Base-by-base conservation (phyloP, 176 grass and related monocot species). In the Olyra latifolia region DNA sequence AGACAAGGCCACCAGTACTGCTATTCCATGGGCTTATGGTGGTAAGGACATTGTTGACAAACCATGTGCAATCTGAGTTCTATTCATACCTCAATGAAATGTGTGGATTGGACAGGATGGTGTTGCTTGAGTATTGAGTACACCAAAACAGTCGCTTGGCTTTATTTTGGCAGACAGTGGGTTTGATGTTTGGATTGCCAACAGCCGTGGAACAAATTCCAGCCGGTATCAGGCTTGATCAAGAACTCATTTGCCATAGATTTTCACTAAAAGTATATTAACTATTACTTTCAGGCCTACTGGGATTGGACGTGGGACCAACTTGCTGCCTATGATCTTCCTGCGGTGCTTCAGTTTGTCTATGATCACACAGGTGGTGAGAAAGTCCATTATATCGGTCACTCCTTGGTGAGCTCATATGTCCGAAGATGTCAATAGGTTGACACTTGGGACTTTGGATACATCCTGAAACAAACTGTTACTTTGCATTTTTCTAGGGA, bases 121-220 rank as follows among this genome's bases (percentile, higher is more conserved):
- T 6, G 71, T 86, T 71, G 56, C 27, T 75, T 92, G 90, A 86
- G 73, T 92, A 28, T 63, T 92, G 68, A 79, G 83, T 67, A 85
- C 86, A 68, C 90, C 90, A 56, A 60, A 88, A 13, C 78, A 88
- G 75, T 92, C 86, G 1, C 79, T 92, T 73, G 86, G 78, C 43
- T 88, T 82, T 76, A 80, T 92, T 81, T 83, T 92, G 79, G 90
- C 74, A 15, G 82, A 92, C 6, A 53, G 54, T 42, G 90, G 90
- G 40, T 92, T 75, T 67, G 90, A 92, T 80, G 90, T 92, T 59
- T 92, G 90, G 90, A 75, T 92, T 35, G 86, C 90, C 55, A 92
- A 92, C n/a, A 50, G 41, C 44, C 86, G 90, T 48, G 90, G 86
- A 86, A 92, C 90, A 50, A 86, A 76, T 20, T 86, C 83, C 69